A percentile compares a stretch with the other conserved stretches of the same genome.
phyloP scores from a whole-genome alignment of 352 stramenopile species.

The Phytopythium helicoides region DNA sequence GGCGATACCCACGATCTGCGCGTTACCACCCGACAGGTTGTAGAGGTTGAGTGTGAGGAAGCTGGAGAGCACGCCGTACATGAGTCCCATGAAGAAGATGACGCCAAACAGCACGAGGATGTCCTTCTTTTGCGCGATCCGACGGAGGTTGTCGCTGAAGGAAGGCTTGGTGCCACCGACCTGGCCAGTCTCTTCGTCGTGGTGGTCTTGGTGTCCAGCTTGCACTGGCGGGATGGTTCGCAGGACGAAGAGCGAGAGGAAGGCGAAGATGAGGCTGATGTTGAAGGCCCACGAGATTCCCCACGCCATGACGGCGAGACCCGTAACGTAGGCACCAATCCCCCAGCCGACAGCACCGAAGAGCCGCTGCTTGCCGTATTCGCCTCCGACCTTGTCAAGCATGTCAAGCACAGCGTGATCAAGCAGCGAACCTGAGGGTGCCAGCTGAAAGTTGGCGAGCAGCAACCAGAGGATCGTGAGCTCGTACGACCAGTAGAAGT shows the following conservation, averaged over 20 bases:
- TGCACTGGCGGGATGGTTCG: constrained; percentile 51
- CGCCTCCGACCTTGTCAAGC: constrained; percentile 62
- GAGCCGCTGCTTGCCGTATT: constrained; percentile 77
- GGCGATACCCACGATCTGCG: constrained; percentile 72
- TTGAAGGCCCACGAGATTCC: constrained; percentile 73
- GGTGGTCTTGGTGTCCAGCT: constrained; percentile 23
- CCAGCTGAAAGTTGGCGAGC: constrained; percentile 48
- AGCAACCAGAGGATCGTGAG: constrained; percentile 44
- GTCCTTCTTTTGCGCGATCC: constrained; percentile 46
- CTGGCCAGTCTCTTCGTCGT: constrained; percentile 9
- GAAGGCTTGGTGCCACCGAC: constrained; percentile 27
- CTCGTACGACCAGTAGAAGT: constrained; percentile 40
- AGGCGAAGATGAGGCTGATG: constrained; percentile 45
- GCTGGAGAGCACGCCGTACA: constrained; percentile 78
- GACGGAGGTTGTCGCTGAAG: constrained; percentile 33
- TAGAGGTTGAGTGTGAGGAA: constrained; percentile 84
- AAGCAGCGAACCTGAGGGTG: constrained; percentile 49
- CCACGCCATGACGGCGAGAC: constrained; percentile 40
- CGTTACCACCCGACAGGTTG: constrained; percentile 66
- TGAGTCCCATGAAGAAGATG: constrained; percentile 77
- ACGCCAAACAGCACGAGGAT: constrained; percentile 71
- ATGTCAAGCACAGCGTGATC: constrained; percentile 67
- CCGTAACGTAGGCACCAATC: constrained; percentile 47
- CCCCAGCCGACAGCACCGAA: constrained; percentile 68
- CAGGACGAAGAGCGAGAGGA: constrained; percentile 55